Evolutionary conservation across 768 basidiomycete genomes (phyloP), one percentile per base, ranked within the genome.

Genomic region (Leccinum longicurvipes): DNA sequence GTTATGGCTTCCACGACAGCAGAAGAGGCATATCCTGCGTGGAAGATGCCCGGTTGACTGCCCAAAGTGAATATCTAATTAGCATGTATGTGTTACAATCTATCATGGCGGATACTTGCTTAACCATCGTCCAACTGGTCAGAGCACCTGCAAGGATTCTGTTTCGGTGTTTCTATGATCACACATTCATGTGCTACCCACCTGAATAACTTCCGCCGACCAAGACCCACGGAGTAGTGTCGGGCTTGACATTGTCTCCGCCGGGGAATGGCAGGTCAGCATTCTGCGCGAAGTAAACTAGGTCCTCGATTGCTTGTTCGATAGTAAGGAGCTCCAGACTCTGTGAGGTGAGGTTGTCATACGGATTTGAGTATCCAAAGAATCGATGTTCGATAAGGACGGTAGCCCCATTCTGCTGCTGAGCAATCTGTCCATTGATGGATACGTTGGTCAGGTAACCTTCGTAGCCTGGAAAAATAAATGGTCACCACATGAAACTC

Each of bases 301-400:
- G 70, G 62, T 90, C 87, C 50, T 88, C 83, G 58, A 88, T 82
- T 7, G 86, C 85, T 71, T 90, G 88, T 65, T 87, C 83, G 48
- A 90, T 78, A 1, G 85, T 89, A 65, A 85, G 84, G 10, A 81
- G 62, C 47, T 72, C 69, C 47, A 90, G 72, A 63, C 83, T 87
- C 60, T 78, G 69, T 28, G 79, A 80, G 31, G 74, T 80, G 28
- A 90, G 77, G 65, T 89, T 77, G 19, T 78, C 73, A 49, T 76
- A 78, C 4, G 88, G 88, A 65, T 88, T 91, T 54, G 87, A 89
- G 19, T 80, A 71, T 14, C 88, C 88, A 59, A 83, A 89, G 76
- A 86, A 91, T 23, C 88, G 79, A 63, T 90, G 88, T 63, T 90
- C 87, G 27, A 89, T 57, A 23, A 89, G 73, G 59, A 89, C 74